Base-by-base conservation (phyloP, 768 basidiomycete species). In the Rhodotorula kratochvilovae region DNA sequence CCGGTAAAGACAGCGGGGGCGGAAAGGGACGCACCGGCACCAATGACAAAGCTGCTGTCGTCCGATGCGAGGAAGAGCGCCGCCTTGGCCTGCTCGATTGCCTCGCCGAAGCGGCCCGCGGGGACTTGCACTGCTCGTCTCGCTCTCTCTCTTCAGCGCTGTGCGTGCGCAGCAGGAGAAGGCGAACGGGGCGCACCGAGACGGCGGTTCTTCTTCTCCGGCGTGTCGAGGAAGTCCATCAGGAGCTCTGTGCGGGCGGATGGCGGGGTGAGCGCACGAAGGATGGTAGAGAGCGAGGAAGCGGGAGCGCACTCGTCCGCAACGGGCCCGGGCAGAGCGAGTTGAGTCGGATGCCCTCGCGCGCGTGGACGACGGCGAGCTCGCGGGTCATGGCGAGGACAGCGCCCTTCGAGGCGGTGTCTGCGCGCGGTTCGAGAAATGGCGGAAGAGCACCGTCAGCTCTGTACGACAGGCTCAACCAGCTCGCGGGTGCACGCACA, bases 331-430 rank as follows among this genome's bases (percentile, higher is more conserved):
- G 96, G 86, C 94, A 97, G 69, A 99, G 86, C 19, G 93, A 88
- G 82, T 99, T 99, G 81, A 97, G 76, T 39, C 96, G 88, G 78
- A 99, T 97, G 60, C 95, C 95, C 83, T 99, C 96, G 71, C 89
- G 85, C 55, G 96, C 96, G 81, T 99, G 96, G 1, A 98, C 90
- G 87, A 97, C 94, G 1, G 96, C 96, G 43, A 98, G 85, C 79
- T 99, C 96, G 50, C 96, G 87, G 25, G 92, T 95, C 93, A 99
- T 94, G 8, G 96, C 91, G 57, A 99, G 87, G n/a, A 98, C 96
- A 43, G 89, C 96, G 73, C 96, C 90, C 85, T 98, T 97, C 13
- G 92, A 94, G 3, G 94, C 92, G 60, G 94, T 98, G 81, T 96
- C 92, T 94, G 76, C 16, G 36, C 25, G 21, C 21, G 55, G 5